Base-by-base conservation (phyloP, 2,329 filamentous ascomycete species). In the Colletotrichum musae region DNA sequence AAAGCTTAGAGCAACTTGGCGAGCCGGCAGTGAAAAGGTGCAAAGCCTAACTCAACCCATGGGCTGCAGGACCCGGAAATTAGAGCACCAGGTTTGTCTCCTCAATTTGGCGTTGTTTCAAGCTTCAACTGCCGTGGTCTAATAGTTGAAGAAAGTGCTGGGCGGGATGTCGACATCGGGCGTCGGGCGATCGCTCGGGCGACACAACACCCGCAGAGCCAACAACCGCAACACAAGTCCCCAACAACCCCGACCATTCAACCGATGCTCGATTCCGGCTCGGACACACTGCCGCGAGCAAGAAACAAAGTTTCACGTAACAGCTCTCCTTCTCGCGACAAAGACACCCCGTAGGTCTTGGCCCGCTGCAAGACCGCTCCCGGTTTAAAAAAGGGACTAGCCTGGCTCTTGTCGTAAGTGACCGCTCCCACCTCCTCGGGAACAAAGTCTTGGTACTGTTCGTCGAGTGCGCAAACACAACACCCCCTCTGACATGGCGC, bases 111-210 rank as follows among this genome's bases (percentile, higher is more conserved):
- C 18, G 18, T n/a, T 18, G n/a, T n/a, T 18, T 36, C 32, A 36
- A 48, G 15, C 9, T 48, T n/a, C 45, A 13, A 48, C 18, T 48
- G 45, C 21, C 12, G 50, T 21, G 6, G 18, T 32, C 16, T 12
- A 43, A 5, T 6, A 43, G 9, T 43, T 43, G 13, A 43, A 43
- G 32, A 36, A 21, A 10, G 4, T 18, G 52, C 28, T 21, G 18
- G 24, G 50, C 52, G n/a, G 32, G 28, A 50, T 59, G 28, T 54
- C 32, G 26, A 58, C 32, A 47, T 48, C 67, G 67, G 67, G 67
- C 56, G 52, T 70, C 67, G 67, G 67, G 41, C 3, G 36, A 67
- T 67, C 57, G 43, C 18, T 26, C 67, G 67, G 67, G 39, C 54
- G 62, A 24, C 3, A 67, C 15, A 57, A 16, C 15, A 10, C 41